Evolutionary conservation across 148 eudicot genomes (phyloP).

Genomic region (Suaeda aralocaspica): DNA sequence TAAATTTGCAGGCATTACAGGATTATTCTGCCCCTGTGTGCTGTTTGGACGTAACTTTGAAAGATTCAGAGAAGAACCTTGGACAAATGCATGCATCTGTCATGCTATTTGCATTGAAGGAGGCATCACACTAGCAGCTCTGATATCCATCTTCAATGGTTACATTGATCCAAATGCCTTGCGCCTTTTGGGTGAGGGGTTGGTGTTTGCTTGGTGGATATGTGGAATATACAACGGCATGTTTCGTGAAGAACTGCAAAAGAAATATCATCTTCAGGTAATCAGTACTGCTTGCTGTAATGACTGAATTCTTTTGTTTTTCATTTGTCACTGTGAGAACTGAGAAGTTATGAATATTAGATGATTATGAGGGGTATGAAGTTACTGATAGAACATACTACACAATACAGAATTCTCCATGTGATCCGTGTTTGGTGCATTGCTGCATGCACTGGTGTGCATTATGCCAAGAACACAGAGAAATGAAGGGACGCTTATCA

Average conservation of each 20-base stretch:
- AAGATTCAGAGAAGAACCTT: constrained; percentile 43
- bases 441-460: constrained; percentile 90
- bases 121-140: constrained; percentile 54
- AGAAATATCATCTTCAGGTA: constrained; percentile 74
- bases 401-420: constrained; percentile 53
- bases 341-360: too few species aligned
- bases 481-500: constrained; percentile 49
- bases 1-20: constrained; percentile 49
- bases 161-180: constrained; percentile 55
- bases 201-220: constrained; percentile 83
- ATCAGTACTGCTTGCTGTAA: background rate
- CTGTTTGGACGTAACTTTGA: constrained; percentile 73
- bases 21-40: constrained; percentile 75
- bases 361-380: background rate
- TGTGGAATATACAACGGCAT: constrained; percentile 77
- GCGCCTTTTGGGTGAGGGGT: constrained; percentile 60
- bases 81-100: constrained; percentile 55
- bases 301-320: too few species aligned
- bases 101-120: constrained; percentile 73
- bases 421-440: constrained; percentile 77
- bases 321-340: too few species aligned
- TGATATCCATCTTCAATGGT: constrained; percentile 43
- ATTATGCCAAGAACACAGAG: constrained; percentile 76
- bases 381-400: background rate
- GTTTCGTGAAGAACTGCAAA: constrained; percentile 60